A percentile compares a stretch with the other conserved stretches of the same genome.
These are phyloP conservation scores for Fragilaria radians DNA, from an alignment of 108 stramenopile genomes.

Conservation along the genomic window DNA sequence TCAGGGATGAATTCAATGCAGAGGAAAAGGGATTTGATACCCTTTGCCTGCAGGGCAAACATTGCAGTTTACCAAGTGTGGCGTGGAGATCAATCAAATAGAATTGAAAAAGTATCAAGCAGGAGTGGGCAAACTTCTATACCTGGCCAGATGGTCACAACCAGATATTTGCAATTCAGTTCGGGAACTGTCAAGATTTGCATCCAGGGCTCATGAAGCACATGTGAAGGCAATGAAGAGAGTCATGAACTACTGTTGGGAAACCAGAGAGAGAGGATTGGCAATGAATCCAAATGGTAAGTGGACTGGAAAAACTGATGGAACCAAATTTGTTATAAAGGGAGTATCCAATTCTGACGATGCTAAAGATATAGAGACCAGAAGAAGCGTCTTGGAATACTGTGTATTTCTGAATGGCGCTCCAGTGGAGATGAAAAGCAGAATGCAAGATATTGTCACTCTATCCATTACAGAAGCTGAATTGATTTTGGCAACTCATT, in stretches of 20 bases:
- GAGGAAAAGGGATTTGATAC: background rate
- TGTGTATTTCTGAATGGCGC: background rate
- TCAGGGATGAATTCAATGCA: conserved; percentile 19
- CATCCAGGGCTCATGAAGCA: too few relatives aligned
- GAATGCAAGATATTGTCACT: too few relatives aligned
- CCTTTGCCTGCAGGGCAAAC: too few relatives aligned
- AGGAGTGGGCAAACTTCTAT: conserved; percentile 8
- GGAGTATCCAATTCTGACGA: background rate
- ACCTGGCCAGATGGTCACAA: conserved; percentile 3
- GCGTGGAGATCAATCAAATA: too few relatives aligned
- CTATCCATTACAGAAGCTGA: too few relatives aligned
- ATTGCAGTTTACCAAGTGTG: too few relatives aligned
- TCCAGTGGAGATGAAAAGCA: too few relatives aligned
- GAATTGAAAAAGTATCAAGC: too few relatives aligned
- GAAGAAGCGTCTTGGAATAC: background rate
- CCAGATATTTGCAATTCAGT: background rate
- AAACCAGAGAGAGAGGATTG: conserved; percentile 8
- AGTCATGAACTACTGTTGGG: conserved; percentile 17
- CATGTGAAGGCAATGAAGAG: conserved; percentile 7
- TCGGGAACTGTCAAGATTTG: too few relatives aligned
- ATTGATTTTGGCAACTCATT: too few relatives aligned
- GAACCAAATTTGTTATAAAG: conserved; percentile 6
- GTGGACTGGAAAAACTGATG: too few relatives aligned
- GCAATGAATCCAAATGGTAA: conserved; percentile 8
- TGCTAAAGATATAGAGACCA: background rate